These are phyloP conservation scores for Comarum palustre DNA, from an alignment of 306 rosid genomes.

Conservation along the genomic window DNA sequence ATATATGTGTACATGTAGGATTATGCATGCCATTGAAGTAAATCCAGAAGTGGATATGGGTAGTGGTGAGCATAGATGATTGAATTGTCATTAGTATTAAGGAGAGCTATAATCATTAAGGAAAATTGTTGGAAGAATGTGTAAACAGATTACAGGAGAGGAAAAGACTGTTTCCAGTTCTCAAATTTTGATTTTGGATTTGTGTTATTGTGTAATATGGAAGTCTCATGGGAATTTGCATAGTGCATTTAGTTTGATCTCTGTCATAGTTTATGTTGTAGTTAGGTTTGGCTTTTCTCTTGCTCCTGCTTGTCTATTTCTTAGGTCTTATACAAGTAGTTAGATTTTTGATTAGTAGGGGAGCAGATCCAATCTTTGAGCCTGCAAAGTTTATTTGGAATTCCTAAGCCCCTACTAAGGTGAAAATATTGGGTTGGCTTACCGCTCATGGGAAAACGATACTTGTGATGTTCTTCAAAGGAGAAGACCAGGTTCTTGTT, in stretches of 20 bases:
- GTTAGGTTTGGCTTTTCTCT: not conserved
- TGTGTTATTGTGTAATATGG: not conserved
- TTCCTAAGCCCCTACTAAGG: too few relatives aligned
- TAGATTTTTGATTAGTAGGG: too few relatives aligned
- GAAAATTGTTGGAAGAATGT: not conserved
- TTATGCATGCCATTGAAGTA: not conserved
- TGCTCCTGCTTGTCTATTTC: constrained; percentile 14
- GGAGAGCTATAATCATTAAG: not conserved
- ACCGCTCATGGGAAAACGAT: too few relatives aligned
- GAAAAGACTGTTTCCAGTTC: not conserved
- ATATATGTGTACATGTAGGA: not conserved
- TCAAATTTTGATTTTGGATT: not conserved
- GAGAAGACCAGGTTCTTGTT: too few relatives aligned
- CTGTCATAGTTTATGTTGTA: constrained; percentile 4
- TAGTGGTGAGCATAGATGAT: constrained; percentile 18
- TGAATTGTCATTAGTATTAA: constrained; percentile 1
- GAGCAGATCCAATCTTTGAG: too few relatives aligned
- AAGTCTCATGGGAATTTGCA: constrained; percentile 6
- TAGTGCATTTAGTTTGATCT: not conserved
- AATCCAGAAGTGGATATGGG: constrained; percentile 6
- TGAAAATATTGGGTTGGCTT: too few relatives aligned
- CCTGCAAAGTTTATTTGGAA: too few relatives aligned
- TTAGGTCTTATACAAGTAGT: constrained; percentile 4
- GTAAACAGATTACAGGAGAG: not conserved
- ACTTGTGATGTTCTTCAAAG: too few relatives aligned